Evolutionary conservation across 805 yeast genomes (phyloP), one percentile per base, ranked within the genome.

Genomic region (Yarrowia hollandica): DNA sequence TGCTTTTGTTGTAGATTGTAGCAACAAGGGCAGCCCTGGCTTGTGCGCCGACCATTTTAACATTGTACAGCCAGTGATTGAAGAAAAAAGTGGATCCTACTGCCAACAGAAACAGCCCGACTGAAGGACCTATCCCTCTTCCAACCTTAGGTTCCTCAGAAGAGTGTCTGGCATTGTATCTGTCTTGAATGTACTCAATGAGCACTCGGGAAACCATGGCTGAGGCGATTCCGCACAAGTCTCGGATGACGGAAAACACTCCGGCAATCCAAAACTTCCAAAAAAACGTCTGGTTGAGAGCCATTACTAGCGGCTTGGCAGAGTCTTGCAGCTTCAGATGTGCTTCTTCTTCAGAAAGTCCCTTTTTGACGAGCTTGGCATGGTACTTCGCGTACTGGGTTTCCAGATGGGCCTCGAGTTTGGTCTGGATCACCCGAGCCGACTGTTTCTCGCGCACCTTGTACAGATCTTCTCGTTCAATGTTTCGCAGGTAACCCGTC

Each of bases 121-220:
- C 74, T 10, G 90, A 85, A 63, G 80, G 85, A 6, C 91, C 96
- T 19, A 87, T 75, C 58, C 96, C 96, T 35, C 72, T 74, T 23
- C 82, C 84, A 59, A 74, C 39, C 7, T 26, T 76, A 79, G 33
- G 84, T 2, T 72, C 10, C 72, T 67, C 28, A 70, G 63, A 28
- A 65, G 64, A 78, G 76, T 23, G 35, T 5, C 11, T 5, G 35
- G 26, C 23, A 10, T 9, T 3, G 10, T 35, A 52, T n/a, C 44
- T 9, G 26, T 52, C 44, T 14, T 52, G 44, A 10, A 52, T 9
- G 35, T 52, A 52, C 18, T 52, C 58, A 15, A 52, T 52, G 12
- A 52, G 35, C 6, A 26, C 44, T n/a, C 58, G 33, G 2, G 58
- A 52, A 1, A 52, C 58, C 44, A 52, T 14, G 14, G 58, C 58